Percentiles rank a stretch among this genome's conserved stretches.
These are phyloP conservation scores for Symbiodinium natans DNA, from an alignment of 73 alveolate genomes.

Conservation along the genomic window DNA sequence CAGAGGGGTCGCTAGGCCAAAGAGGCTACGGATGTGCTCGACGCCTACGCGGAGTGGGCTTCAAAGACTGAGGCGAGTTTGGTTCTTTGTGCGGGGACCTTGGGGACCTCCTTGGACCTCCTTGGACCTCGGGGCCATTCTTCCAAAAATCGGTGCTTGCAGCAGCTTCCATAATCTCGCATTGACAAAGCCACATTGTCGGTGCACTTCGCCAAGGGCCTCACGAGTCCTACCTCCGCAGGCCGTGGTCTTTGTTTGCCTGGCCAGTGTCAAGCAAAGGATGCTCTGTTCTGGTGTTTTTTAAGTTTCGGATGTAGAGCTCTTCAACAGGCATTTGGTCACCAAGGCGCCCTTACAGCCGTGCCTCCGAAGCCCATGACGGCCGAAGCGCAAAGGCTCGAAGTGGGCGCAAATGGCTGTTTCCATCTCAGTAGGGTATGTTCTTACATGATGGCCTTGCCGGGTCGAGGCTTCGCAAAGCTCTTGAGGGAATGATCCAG, in stretches of 20 bases:
- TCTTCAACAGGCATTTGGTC: too few relatives aligned
- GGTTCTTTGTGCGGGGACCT: constrained; percentile 7
- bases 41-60: constrained; percentile 36
- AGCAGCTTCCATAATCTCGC: neutral
- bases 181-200: neutral
- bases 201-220: constrained; percentile 20
- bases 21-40: constrained; percentile 16
- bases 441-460: too few relatives aligned
- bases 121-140: neutral
- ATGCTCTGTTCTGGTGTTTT: too few relatives aligned
- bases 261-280: too few relatives aligned
- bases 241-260: too few relatives aligned
- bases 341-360: neutral
- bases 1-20: neutral
- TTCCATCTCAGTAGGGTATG: too few relatives aligned
- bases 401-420: too few relatives aligned
- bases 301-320: too few relatives aligned
- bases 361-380: constrained; percentile 1
- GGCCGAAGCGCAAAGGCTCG: neutral
- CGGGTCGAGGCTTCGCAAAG: neutral
- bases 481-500: neutral
- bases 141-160: neutral
- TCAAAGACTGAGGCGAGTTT: constrained; percentile 27
- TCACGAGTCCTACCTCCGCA: constrained; percentile 20
- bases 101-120: neutral